These are phyloP conservation scores for Naegleria fowleri DNA, from an alignment of 208 protist species.

Conservation along the genomic window DNA sequence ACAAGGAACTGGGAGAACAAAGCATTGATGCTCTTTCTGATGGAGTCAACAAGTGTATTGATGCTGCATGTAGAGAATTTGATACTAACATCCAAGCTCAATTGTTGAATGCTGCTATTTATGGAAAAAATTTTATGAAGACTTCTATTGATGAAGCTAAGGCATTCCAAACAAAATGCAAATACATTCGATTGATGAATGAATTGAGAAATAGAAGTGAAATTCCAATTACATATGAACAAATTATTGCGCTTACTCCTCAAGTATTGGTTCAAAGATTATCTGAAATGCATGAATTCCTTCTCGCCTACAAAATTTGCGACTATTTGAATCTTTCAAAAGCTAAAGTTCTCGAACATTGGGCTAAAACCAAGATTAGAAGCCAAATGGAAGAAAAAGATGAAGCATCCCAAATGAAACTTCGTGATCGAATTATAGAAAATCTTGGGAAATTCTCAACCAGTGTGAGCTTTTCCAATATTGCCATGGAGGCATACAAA, in stretches of 20 bases:
- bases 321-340: constrained; percentile 56
- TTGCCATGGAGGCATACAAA: constrained; percentile 32
- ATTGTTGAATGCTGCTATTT: constrained; percentile 62
- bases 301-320: constrained; percentile 71
- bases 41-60: not conserved
- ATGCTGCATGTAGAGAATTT: constrained; percentile 28
- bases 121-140: constrained; percentile 81
- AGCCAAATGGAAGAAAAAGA: not conserved
- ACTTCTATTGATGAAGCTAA: constrained; percentile 24
- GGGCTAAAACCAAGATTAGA: constrained; percentile 78
- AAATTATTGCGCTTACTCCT: constrained; percentile 53
- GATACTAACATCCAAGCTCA: not conserved
- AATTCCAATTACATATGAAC: constrained; percentile 73
- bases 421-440: not conserved
- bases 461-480: constrained; percentile 59
- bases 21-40: not conserved
- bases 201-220: constrained; percentile 53
- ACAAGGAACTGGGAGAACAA: not conserved
- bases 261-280: constrained; percentile 53
- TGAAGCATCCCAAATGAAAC: not conserved
- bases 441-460: not conserved
- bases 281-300: constrained; percentile 61
- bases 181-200: constrained; percentile 77
- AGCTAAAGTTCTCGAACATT: constrained; percentile 75
- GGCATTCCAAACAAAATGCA: constrained; percentile 65